Evolutionary conservation across 2,329 filamentous ascomycete genomes (phyloP), one percentile per base, ranked within the genome.

Genomic region (Aspergillus caelatus): DNA sequence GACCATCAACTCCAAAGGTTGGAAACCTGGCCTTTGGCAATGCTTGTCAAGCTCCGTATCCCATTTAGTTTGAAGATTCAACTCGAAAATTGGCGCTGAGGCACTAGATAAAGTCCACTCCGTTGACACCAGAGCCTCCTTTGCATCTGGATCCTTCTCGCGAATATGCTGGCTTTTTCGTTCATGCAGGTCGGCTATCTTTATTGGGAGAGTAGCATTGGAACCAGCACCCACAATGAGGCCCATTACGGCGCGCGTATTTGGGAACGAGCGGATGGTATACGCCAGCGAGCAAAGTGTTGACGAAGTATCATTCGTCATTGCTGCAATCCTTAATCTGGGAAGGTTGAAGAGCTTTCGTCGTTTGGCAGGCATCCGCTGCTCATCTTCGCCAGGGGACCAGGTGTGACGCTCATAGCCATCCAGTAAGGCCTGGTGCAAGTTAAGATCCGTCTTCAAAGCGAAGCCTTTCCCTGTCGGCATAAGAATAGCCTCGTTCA

Each of bases 1-100:
- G 1, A 90, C 91, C 88, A 93, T 91, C 77, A 93, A 93, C 73
- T 94, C 91, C 28, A 93, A 83, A 0, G 91, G 90, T 68, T 93
- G 91, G 68, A 93, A 92, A 0, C 91, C 90, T 0, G 91, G 89
- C 12, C 80, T 80, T 68, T 91, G 88, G 62, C 86, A 88, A 60
- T 87, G 82, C 1, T 77, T 75, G 68, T 92, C 89, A 7, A 94
- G 81, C 61, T 83, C 78, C 11, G 82, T 78, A 70, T 94, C 91
- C 91, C 91, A 94, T 23, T 77, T 75, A 7, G 85, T 92, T 61
- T 91, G 83, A 46, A 93, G 80, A 1, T 82, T 81, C 23, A 89
- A 79, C 16, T 87, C 82, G 14, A 83, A 80, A 58, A 94, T 78
- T 0, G 91, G 89, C 2, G 82, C 80, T 19, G 87, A 86, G 1